Percentiles rank a stretch among this genome's conserved stretches.
phyloP scores from a whole-genome alignment of 768 basidiomycete species.

The Sistotremastrum niveocremeum region DNA sequence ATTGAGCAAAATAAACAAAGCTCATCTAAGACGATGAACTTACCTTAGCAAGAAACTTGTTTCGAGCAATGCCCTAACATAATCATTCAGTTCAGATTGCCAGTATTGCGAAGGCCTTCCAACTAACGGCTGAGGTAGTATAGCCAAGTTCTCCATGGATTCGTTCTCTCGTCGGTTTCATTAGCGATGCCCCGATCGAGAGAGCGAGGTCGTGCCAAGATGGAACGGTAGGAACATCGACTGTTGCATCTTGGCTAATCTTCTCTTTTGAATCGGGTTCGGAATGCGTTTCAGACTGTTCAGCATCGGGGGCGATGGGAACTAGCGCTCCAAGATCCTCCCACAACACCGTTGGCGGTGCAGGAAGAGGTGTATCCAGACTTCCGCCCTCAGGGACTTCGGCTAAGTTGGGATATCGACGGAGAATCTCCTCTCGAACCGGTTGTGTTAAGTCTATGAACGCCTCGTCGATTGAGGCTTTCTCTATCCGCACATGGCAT shows the following conservation, averaged over 20 bases:
- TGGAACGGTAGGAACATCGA: slow-evolving; percentile 13
- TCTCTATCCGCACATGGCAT: slow-evolving; percentile 39
- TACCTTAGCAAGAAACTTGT: slow-evolving; percentile 93
- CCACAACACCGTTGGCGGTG: slow-evolving; percentile 57
- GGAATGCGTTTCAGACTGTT: slow-evolving; percentile 10
- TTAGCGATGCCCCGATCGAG: slow-evolving; percentile 77
- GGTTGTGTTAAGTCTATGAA: slow-evolving; percentile 85
- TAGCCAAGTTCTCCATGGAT: slow-evolving; percentile 69
- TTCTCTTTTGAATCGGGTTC: slow-evolving; percentile 4
- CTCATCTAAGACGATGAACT: slow-evolving; percentile 1
- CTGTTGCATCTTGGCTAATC: not conserved
- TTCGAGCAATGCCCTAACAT: slow-evolving; percentile 71
- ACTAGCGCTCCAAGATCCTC: slow-evolving; percentile 45
- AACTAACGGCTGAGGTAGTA: slow-evolving; percentile 79
- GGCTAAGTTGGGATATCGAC: slow-evolving; percentile 64
- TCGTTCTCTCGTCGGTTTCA: slow-evolving; percentile 57
- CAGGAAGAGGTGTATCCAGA: slow-evolving; percentile 63
- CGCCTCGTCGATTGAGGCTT: slow-evolving; percentile 95
- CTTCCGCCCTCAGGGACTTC: slow-evolving; percentile 59
- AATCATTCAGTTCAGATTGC: not conserved
- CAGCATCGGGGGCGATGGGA: slow-evolving; percentile 29
- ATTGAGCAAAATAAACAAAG: not conserved
- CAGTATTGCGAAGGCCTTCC: not conserved
- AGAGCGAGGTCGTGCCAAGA: slow-evolving; percentile 91
- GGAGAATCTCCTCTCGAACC: slow-evolving; percentile 61